phyloP scores from a whole-genome alignment of 139 green algal genomes.

The Coelastrella sp. region DNA sequence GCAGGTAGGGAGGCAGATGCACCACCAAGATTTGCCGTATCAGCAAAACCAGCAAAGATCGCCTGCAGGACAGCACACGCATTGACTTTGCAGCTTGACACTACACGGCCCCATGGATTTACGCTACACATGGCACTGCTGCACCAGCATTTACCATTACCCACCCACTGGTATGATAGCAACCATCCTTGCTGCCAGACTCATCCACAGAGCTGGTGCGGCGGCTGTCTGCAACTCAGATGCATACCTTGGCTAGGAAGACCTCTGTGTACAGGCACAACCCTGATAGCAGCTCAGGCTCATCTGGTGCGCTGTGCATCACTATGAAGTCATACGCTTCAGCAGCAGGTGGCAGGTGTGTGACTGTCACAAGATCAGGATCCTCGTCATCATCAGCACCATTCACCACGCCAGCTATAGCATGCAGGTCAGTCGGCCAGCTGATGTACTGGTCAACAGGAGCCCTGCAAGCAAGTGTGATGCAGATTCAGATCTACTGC shows the following conservation, averaged over 20 bases:
- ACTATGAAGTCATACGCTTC: slow-evolving; percentile 29
- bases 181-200: no score
- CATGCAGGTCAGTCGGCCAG: slow-evolving; percentile 22
- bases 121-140: no score
- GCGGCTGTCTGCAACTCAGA: neutral
- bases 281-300: slow-evolving; percentile 63
- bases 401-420: neutral
- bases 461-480: neutral
- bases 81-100: neutral
- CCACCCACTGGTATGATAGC: no score
- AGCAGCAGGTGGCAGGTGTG: slow-evolving; percentile 8
- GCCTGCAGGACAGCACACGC: neutral
- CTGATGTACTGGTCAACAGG: slow-evolving; percentile 8
- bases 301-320: neutral
- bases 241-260: slow-evolving; percentile 3
- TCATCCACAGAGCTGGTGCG: neutral
- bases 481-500: no score
- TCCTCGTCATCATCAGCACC: slow-evolving; percentile 14
- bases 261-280: slow-evolving; percentile 61
- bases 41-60: slow-evolving; percentile 29
- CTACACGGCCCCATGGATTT: no score
- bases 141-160: no score
- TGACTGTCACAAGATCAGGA: slow-evolving; percentile 11
- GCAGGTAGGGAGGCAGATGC: slow-evolving; percentile 10
- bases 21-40: slow-evolving; percentile 27